Percentiles rank a stretch among this genome's conserved stretches.
Evolutionary conservation across 805 yeast species (phyloP).

Genomic region (Vanderwaltozyma yarrowii): DNA sequence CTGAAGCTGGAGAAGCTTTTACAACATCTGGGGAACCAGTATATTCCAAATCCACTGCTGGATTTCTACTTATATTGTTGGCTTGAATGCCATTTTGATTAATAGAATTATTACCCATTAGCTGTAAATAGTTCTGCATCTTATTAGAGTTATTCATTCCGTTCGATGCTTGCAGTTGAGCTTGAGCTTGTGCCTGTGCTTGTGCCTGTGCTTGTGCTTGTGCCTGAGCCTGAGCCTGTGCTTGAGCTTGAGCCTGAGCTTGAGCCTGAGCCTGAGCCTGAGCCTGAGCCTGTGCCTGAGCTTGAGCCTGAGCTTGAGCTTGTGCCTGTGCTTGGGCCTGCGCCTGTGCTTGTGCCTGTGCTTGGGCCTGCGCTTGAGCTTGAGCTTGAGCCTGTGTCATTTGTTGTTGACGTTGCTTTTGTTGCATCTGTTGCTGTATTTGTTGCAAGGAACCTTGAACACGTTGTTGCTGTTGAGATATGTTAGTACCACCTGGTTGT

Average conservation of each 20-base stretch:
- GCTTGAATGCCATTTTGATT: not conserved
- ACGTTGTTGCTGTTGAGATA: conserved; percentile 17
- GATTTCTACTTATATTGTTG: not conserved
- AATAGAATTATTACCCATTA: not conserved
- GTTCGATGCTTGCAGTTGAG: conserved; percentile 2
- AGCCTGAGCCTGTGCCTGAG: conserved; percentile 6
- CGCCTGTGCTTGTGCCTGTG: conserved; percentile 1
- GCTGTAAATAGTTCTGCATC: not conserved
- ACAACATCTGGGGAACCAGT: not conserved
- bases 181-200: conserved; percentile 4
- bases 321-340: too few species aligned
- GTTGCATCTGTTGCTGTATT: conserved; percentile 23
- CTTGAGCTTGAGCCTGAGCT: conserved; percentile 4
- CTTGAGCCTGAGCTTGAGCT: too few species aligned
- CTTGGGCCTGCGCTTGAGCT: conserved; percentile 3
- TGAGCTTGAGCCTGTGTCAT: conserved; percentile 3
- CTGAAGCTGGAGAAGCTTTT: not conserved
- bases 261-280: conserved; percentile 4
- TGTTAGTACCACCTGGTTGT: conserved; percentile 6
- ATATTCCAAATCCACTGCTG: not conserved
- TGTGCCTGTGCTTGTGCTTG: conserved; percentile 7
- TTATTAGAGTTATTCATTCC: not conserved
- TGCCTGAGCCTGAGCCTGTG: conserved; percentile 3
- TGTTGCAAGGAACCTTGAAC: conserved; percentile 20
- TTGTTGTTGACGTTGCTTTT: conserved; percentile 14